Conservation (phyloP, 768 basidiomycete genomes). For the Rhizopogon roseolus region DNA sequence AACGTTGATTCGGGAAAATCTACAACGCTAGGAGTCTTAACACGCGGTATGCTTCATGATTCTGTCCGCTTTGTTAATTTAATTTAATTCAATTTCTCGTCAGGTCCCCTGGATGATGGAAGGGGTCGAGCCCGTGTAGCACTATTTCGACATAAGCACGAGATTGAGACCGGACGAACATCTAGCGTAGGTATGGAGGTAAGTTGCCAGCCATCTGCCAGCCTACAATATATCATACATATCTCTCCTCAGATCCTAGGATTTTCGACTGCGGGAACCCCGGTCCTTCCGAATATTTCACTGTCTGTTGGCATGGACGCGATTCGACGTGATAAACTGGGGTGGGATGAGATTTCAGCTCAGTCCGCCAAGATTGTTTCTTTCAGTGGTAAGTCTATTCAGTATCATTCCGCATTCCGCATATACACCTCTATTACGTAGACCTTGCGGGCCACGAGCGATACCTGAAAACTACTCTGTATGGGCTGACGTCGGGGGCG, state of each 20-base stretch:
- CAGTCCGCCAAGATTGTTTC: slow-evolving; percentile 90
- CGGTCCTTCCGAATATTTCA: slow-evolving; percentile 68
- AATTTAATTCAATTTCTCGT: neutral
- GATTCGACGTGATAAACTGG: slow-evolving; percentile 78
- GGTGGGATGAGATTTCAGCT: slow-evolving; percentile 93
- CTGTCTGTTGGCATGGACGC: slow-evolving; percentile 56
- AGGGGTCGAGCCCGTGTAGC: slow-evolving; percentile 79
- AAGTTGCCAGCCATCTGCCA: slow-evolving; percentile 10
- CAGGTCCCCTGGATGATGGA: slow-evolving; percentile 78
- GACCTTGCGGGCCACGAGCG: slow-evolving; percentile 96
- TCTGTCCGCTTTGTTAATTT: slow-evolving; percentile 10
- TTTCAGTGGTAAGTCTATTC: slow-evolving; percentile 64
- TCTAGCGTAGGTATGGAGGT: slow-evolving; percentile 98
- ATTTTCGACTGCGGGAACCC: slow-evolving; percentile 69
- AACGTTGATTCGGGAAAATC: slow-evolving; percentile 95
- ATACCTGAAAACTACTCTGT: slow-evolving; percentile 89
- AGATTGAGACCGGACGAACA: slow-evolving; percentile 92
- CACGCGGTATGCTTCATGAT: slow-evolving; percentile 57
- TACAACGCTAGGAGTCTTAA: slow-evolving; percentile 90
- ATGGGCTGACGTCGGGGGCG: slow-evolving; percentile 90
- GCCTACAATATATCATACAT: neutral
- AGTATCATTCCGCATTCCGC: neutral
- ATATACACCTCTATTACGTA: slow-evolving; percentile 20
- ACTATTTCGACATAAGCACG: slow-evolving; percentile 95
- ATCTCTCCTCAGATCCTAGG: slow-evolving; percentile 67